A percentile compares a stretch with the other conserved stretches of the same genome.
Evolutionary conservation across 768 basidiomycete species (phyloP).

Genomic region (Xerocomellus dryophilus): DNA sequence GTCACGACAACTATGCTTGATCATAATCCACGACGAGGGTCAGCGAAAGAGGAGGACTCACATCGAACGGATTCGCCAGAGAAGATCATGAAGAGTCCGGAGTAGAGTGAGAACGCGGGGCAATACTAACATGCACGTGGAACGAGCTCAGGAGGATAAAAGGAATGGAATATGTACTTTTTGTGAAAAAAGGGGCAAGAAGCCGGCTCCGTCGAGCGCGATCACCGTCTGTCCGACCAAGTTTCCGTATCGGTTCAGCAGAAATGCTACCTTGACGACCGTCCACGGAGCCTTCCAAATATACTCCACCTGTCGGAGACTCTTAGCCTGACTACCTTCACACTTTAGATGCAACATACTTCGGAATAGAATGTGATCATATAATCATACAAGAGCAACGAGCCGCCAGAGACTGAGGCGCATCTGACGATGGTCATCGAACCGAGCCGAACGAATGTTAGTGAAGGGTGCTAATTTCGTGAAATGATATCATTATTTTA

Average conservation of each 20-base stretch:
- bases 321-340: neutral
- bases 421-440: neutral
- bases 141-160: neutral
- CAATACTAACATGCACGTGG: conserved; percentile 8
- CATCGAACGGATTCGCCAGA: conserved; percentile 15
- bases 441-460: too few species aligned
- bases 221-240: conserved; percentile 12
- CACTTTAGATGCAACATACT: neutral
- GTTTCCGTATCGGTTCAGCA: conserved; percentile 19
- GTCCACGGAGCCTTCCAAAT: conserved; percentile 19
- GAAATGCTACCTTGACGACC: conserved; percentile 8
- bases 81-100: conserved; percentile 5
- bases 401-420: neutral
- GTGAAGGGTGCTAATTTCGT: too few species aligned
- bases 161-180: neutral
- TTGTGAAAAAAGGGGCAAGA: neutral
- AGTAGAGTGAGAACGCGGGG: conserved; percentile 4
- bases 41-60: neutral
- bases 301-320: conserved; percentile 5
- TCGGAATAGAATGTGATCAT: conserved; percentile 10
- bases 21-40: neutral
- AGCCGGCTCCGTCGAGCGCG: neutral
- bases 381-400: conserved; percentile 10
- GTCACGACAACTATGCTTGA: conserved; percentile 17
- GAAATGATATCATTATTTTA: too few species aligned